phyloP scores from a whole-genome alignment of 2,329 filamentous ascomycete species.

The Cercospora sp. region DNA sequence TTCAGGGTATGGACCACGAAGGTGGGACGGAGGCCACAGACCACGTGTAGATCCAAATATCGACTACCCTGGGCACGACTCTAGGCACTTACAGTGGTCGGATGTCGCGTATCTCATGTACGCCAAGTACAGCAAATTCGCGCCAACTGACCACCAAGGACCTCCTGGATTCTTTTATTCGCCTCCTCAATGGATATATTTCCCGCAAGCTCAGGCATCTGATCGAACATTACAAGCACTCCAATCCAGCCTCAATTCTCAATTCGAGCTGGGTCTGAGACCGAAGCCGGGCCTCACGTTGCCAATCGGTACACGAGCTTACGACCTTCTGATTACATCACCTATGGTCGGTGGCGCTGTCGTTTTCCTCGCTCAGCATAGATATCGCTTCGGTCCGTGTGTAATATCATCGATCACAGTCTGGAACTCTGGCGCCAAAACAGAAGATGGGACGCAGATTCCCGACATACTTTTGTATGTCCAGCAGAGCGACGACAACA shows the following conservation, averaged over 20 bases:
- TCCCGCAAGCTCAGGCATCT: background rate
- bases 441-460: background rate
- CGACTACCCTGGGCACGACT: background rate
- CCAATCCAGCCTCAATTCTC: background rate
- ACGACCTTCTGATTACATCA: background rate
- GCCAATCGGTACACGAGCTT: background rate
- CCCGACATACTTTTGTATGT: background rate
- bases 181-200: background rate
- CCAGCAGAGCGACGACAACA: background rate
- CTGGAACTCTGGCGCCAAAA: background rate
- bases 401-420: background rate
- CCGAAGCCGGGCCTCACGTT: background rate
- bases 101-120: background rate
- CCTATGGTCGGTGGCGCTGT: no score
- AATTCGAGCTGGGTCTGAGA: background rate
- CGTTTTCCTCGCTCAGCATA: no score
- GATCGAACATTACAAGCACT: background rate
- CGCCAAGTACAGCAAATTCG: no score
- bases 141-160: no score
- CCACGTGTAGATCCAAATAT: background rate
- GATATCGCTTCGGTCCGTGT: background rate
- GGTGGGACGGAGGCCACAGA: background rate
- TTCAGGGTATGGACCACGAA: background rate
- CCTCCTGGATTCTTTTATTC: background rate
- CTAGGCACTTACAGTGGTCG: background rate